phyloP scores from a whole-genome alignment of 78 protist species.

The Dictyostelium brefeldianum region DNA sequence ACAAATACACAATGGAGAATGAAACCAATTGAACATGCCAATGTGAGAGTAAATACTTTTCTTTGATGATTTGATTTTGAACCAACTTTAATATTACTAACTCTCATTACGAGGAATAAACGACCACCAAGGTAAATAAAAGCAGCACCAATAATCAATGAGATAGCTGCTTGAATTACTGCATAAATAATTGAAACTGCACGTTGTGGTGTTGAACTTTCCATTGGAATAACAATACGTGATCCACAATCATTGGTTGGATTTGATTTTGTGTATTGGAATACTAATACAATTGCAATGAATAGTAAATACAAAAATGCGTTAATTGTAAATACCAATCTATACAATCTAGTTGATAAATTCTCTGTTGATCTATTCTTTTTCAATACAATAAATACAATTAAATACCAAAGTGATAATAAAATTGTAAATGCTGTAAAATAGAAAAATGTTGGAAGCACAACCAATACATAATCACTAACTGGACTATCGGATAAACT shows the following conservation, averaged over 20 bases:
- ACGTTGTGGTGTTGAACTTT: not conserved
- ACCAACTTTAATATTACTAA: not conserved
- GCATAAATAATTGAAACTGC: not conserved
- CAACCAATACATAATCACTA: constrained; percentile 17
- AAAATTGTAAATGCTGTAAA: constrained; percentile 13
- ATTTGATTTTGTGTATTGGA: not conserved
- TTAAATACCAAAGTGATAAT: not conserved
- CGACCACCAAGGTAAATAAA: not conserved
- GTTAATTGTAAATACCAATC: not conserved
- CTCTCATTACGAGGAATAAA: not conserved
- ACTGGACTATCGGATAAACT: not conserved
- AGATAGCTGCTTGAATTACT: not conserved
- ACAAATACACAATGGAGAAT: not conserved
- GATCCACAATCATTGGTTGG: not conserved
- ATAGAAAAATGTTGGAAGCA: constrained; percentile 12
- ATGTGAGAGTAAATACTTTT: not conserved
- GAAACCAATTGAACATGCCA: not conserved
- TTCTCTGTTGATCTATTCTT: not conserved
- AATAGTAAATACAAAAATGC: not conserved
- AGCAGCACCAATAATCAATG: not conserved
- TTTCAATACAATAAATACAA: not conserved
- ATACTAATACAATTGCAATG: not conserved
- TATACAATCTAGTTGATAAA: not conserved
- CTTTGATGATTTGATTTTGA: not conserved
- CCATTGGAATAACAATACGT: not conserved